Conservation (phyloP, 202 grass and related monocot species). For the Hordeum pubiflorum region DNA sequence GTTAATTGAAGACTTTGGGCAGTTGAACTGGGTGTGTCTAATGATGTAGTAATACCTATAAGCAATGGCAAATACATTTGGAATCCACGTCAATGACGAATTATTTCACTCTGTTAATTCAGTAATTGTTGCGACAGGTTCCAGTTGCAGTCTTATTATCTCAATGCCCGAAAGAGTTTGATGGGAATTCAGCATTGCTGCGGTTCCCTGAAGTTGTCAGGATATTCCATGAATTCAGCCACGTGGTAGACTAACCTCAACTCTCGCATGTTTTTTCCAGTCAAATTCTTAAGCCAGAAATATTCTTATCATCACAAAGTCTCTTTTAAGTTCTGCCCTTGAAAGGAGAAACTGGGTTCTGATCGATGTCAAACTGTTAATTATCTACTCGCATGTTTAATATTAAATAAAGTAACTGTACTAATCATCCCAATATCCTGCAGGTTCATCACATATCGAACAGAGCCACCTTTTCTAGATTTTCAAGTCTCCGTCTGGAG, state of each 20-base stretch:
- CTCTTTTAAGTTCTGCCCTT: background rate
- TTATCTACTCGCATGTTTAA: slow-evolving; percentile 8
- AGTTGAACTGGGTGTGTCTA: background rate
- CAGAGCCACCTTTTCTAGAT: slow-evolving; percentile 65
- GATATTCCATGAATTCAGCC: slow-evolving; percentile 96
- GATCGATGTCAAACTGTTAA: background rate
- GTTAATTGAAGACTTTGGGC: slow-evolving; percentile 8
- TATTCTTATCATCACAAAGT: background rate
- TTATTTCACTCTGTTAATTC: slow-evolving; percentile 20
- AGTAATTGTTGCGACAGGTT: slow-evolving; percentile 42
- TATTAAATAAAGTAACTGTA: slow-evolving; percentile 9
- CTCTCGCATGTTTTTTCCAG: background rate
- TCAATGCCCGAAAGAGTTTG: slow-evolving; percentile 76
- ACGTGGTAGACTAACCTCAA: slow-evolving; percentile 69
- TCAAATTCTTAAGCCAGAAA: slow-evolving; percentile 3
- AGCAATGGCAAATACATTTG: slow-evolving; percentile 3
- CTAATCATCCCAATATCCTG: slow-evolving; percentile 19
- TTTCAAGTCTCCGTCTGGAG: slow-evolving; percentile 68
- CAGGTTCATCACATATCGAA: slow-evolving; percentile 95
- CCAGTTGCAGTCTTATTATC: slow-evolving; percentile 72
- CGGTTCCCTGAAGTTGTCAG: slow-evolving; percentile 85
- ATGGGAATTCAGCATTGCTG: slow-evolving; percentile 61
- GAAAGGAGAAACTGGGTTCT: background rate
- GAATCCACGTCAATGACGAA: background rate
- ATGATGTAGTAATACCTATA: background rate